phyloP scores from a whole-genome alignment of 2,329 filamentous ascomycete genomes.

The Beauveria bassiana region DNA sequence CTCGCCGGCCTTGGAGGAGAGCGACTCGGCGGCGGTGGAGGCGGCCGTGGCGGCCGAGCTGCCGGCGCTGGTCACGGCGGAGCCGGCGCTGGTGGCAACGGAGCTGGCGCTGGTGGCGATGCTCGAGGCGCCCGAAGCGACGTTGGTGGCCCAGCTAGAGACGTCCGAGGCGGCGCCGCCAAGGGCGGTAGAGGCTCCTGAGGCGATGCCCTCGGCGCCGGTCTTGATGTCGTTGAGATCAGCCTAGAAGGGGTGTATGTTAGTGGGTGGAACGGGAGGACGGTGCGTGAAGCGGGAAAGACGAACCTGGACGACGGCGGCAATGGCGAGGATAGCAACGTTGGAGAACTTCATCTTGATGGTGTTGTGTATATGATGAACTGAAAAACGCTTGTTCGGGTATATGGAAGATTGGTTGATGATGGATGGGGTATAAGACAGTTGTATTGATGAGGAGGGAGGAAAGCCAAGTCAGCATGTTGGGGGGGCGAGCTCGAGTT shows the following conservation, averaged over 20 bases:
- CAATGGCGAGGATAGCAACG: constrained; percentile 23
- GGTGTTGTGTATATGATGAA: constrained; percentile 11
- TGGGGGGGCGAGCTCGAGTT: not conserved
- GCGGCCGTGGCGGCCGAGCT: constrained; percentile 13
- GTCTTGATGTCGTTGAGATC: constrained; percentile 15
- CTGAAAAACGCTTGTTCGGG: not conserved
- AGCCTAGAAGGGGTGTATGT: not conserved
- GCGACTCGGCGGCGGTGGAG: constrained; percentile 15
- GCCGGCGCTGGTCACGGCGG: constrained; percentile 8
- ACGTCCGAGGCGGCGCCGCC: not conserved
- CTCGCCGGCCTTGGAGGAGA: constrained; percentile 16
- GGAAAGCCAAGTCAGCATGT: not conserved
- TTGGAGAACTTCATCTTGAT: constrained; percentile 31
- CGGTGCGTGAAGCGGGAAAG: too few species aligned
- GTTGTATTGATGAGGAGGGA: not conserved
- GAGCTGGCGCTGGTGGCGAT: constrained; percentile 13
- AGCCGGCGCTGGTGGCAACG: constrained; percentile 12
- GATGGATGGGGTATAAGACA: not conserved
- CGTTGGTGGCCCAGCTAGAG: too few species aligned
- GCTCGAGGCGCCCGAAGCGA: not conserved
- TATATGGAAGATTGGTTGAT: not conserved
- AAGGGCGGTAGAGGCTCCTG: constrained; percentile 6
- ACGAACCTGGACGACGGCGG: constrained; percentile 24
- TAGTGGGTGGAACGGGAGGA: not conserved
- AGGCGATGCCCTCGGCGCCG: constrained; percentile 7